Evolutionary conservation across 2,329 filamentous ascomycete species (phyloP).

Genomic region (Penicillium sp.): DNA sequence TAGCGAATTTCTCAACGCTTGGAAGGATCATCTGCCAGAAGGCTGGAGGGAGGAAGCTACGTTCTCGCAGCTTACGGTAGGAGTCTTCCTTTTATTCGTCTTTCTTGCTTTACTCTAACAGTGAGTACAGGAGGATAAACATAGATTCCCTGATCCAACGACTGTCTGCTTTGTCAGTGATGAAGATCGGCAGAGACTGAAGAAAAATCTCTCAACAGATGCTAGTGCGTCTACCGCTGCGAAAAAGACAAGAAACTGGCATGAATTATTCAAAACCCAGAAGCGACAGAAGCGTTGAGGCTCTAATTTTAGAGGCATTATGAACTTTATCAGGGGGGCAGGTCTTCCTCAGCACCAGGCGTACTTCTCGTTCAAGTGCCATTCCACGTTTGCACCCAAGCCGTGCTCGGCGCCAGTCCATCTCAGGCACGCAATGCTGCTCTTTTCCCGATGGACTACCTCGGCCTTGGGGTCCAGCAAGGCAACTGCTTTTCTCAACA

Average conservation of each 20-base stretch:
- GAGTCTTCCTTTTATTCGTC: too few relatives aligned
- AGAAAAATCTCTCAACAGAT: conserved; percentile 24
- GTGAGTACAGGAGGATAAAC: too few relatives aligned
- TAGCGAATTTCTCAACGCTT: conserved; percentile 31
- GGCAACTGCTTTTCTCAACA: conserved; percentile 40
- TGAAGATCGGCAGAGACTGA: too few relatives aligned
- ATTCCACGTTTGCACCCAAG: conserved; percentile 36
- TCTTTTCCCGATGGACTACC: conserved; percentile 39
- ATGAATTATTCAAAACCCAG: conserved; percentile 36
- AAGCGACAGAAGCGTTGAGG: too few relatives aligned
- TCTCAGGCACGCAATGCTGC: conserved; percentile 40
- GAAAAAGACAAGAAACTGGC: conserved; percentile 37
- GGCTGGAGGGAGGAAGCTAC: conserved; percentile 33
- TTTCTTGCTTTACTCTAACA: conserved; percentile 26
- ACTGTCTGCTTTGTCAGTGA: conserved; percentile 33
- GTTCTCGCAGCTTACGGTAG: conserved; percentile 29
- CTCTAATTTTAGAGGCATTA: too few relatives aligned
- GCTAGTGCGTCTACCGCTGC: too few relatives aligned
- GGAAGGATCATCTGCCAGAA: conserved; percentile 39
- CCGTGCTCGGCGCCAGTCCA: conserved; percentile 38
- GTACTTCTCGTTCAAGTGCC: conserved; percentile 44
- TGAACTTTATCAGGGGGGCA: too few relatives aligned
- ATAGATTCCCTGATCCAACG: conserved; percentile 31
- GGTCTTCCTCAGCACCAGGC: conserved; percentile 43
- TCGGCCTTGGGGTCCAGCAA: conserved; percentile 31